A percentile compares a stretch with the other conserved stretches of the same genome.
Evolutionary conservation across 2,329 filamentous ascomycete genomes (phyloP).

Genomic region (Epichloe festucae): DNA sequence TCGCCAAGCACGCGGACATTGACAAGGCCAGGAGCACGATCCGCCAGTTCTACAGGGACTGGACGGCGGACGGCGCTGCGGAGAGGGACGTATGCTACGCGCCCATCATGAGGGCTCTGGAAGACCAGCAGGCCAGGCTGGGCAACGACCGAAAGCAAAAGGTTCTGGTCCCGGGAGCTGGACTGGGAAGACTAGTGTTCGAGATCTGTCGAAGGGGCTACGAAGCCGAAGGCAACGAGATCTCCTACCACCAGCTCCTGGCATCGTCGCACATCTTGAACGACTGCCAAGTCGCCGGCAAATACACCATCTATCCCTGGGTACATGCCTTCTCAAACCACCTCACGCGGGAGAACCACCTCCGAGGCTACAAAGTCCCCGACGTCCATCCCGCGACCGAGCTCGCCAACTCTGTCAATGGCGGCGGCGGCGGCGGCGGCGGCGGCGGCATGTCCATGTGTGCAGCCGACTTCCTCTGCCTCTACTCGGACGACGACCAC

Average conservation of each 20-base stretch:
- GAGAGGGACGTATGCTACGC: conserved; percentile 71
- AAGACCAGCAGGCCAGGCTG: conserved; percentile 26
- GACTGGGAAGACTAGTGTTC: conserved; percentile 77
- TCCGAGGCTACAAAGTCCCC: conserved; percentile 61
- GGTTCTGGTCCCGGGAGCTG: conserved; percentile 80
- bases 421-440: conserved; percentile 35
- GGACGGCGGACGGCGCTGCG: conserved; percentile 62
- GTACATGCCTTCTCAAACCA: conserved; percentile 84
- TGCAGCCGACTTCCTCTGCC: conserved; percentile 81
- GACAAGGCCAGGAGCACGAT: conserved; percentile 90
- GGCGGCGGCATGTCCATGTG: conserved; percentile 78
- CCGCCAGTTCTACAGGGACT: conserved; percentile 89
- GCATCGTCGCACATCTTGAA: conserved; percentile 70
- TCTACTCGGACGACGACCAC: conserved; percentile 58
- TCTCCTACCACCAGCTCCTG: conserved; percentile 92
- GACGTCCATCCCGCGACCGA: conserved; percentile 60
- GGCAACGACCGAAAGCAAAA: conserved; percentile 32
- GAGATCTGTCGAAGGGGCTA: conserved; percentile 68
- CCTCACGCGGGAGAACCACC: conserved; percentile 56
- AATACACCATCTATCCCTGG: conserved; percentile 75
- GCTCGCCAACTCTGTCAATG: conserved; percentile 25
- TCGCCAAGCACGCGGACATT: conserved; percentile 60
- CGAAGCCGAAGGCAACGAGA: conserved; percentile 78
- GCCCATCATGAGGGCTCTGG: conserved; percentile 56
- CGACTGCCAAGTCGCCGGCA: conserved; percentile 41